These are phyloP conservation scores for Aspergillus chevalieri DNA, from an alignment of 2,329 filamentous ascomycete species.

Conservation along the genomic window DNA sequence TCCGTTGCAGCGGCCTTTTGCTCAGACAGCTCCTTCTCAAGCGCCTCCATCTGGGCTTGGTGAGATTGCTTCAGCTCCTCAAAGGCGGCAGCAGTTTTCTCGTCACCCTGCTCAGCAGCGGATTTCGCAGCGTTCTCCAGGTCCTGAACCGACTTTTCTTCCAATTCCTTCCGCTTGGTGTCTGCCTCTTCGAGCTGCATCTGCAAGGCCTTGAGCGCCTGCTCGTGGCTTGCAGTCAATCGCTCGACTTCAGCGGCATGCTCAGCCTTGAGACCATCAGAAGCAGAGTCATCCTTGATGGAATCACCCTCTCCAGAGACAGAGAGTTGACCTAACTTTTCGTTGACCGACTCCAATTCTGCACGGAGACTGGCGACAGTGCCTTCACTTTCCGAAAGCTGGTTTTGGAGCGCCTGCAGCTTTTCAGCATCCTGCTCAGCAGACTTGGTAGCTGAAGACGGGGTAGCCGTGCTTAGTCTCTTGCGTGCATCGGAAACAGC, in stretches of 20 bases:
- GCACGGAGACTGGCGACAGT: conserved; percentile 27
- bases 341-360: conserved; percentile 30
- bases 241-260: conserved; percentile 30
- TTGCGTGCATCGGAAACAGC: conserved; percentile 25
- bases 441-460: conserved; percentile 22
- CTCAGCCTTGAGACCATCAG: conserved; percentile 22
- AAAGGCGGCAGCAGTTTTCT: conserved; percentile 27
- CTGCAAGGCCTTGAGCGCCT: conserved; percentile 28
- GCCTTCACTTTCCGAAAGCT: conserved; percentile 32
- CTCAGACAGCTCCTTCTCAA: conserved; percentile 29
- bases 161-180: conserved; percentile 29
- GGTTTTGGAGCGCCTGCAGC: conserved; percentile 27
- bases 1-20: conserved; percentile 26
- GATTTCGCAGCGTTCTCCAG: conserved; percentile 34
- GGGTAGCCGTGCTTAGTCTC: conserved; percentile 29
- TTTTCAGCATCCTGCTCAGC: conserved; percentile 28
- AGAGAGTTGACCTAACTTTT: conserved; percentile 29
- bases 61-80: conserved; percentile 34
- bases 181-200: conserved; percentile 32
- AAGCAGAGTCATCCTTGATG: conserved; percentile 15
- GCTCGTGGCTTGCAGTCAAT: conserved; percentile 25
- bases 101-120: conserved; percentile 31
- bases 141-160: conserved; percentile 31
- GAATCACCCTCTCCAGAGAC: conserved; percentile 19
- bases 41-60: conserved; percentile 27